A percentile compares a stretch with the other conserved stretches of the same genome.
Evolutionary conservation across 2,329 filamentous ascomycete species (phyloP).

Genomic region (Cladosporium sp.): DNA sequence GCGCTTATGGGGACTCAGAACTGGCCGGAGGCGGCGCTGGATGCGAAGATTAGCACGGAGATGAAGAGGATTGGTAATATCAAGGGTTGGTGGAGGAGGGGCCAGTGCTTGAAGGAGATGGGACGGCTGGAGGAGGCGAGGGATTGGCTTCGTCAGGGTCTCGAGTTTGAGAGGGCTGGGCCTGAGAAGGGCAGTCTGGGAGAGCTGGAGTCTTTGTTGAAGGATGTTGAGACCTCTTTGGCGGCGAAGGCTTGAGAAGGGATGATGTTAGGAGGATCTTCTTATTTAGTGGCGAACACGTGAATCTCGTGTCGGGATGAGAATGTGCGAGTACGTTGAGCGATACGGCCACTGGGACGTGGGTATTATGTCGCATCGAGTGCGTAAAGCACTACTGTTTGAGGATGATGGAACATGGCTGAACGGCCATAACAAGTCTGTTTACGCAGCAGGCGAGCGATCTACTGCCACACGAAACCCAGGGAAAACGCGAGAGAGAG

Average conservation of each 20-base stretch:
- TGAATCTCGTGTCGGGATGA: neutral
- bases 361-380: neutral
- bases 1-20: conserved; percentile 78
- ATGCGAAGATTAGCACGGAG: conserved; percentile 87
- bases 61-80: conserved; percentile 83
- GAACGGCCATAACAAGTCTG: neutral
- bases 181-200: conserved; percentile 36
- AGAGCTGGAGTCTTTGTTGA: conserved; percentile 35
- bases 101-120: conserved; percentile 88
- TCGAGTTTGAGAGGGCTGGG: conserved; percentile 60
- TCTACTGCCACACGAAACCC: neutral
- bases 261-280: neutral
- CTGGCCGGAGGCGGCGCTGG: conserved; percentile 85
- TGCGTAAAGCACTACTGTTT: neutral
- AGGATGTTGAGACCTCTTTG: conserved; percentile 28
- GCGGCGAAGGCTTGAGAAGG: conserved; percentile 16
- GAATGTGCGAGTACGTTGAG: neutral
- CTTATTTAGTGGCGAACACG: neutral
- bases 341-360: neutral
- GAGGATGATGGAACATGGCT: neutral
- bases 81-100: conserved; percentile 92
- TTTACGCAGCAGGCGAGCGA: neutral
- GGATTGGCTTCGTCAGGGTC: conserved; percentile 72
- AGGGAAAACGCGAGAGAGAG: neutral
- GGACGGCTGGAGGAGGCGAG: conserved; percentile 77